Base-by-base conservation (phyloP, 225 moss, liverwort and hornwort genomes). In the Climacium dendroides region DNA sequence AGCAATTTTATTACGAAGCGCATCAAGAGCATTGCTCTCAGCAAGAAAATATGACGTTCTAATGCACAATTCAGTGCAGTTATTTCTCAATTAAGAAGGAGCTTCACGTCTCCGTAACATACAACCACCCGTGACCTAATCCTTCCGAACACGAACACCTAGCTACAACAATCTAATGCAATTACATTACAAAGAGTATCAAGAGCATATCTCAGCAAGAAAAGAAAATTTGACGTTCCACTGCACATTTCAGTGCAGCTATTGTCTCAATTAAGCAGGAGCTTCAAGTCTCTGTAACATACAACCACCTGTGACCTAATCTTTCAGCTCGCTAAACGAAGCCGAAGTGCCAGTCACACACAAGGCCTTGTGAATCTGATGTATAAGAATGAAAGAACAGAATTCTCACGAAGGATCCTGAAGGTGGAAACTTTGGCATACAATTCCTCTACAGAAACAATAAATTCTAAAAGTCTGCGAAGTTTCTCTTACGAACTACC, bases 261-360 rank as follows among this genome's bases (percentile, higher is more conserved):
- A 58, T 34, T 61, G 83, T 86, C 83, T 88, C 86, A 83, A 80
- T 79, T 83, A 47, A 83, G 19, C 75, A 87, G 74, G 89, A 81
- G 70, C 65, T 87, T 87, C 50, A 87, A 39, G 85, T 60, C 87
- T 77, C 63, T 66, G 50, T 87, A 78, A 64, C 85, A 74, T 74
- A 90, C 90, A 79, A 91, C 89, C 89, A 88, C 84, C 81, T 77
- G 69, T 77, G 81, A 80, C 88, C 84, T 86, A 84, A 75, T 72
- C 45, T 79, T 88, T 58, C 73, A 65, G 82, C 77, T 87, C 63
- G 76, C 73, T 80, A 52, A 43, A 87, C 67, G 78, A 85, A 28
- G 28, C 70, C 61, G 53, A 85, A 90, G 72, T 54, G 81, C 79
- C 74, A 80, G 58, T 60, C 66, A 65, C 60, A 74, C 66, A 65